Evolutionary conservation across 2,329 filamentous ascomycete species (phyloP), one percentile per base, ranked within the genome.

Genomic region (Trichoderma koningiopsis): DNA sequence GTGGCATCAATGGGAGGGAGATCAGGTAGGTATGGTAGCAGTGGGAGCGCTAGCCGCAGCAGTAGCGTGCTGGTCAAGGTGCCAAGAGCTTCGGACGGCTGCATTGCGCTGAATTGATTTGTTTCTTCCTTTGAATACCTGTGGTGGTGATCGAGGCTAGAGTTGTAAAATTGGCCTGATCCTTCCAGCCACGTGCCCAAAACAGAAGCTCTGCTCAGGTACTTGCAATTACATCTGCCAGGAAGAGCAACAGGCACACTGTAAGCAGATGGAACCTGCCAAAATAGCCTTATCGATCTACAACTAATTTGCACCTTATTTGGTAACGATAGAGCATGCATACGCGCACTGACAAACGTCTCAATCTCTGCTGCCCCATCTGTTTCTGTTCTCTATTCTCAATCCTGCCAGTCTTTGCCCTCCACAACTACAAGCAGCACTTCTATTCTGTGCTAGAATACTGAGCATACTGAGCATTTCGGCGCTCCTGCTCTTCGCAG

Each of bases 401-500:
- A 22, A 56, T 56, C 49, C 29, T 31, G 33, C 19, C 61, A 31
- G 56, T 35, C 29, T n/a, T 24, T 19, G 29, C 19, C 27, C 27
- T 33, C 35, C 16, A 60, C 33, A 22, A 16, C 24, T 14, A 1
- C 55, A n/a, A 58, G 16, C 16, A 37, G 13, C 31, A 37, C 33
- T 5, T 8, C 11, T 29, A 8, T 22, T 2, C 55, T 31, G 11
- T 57, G 37, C 53, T 33, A 58, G 56, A 43, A 43, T 19, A 53
- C 62, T 31, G 31, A 16, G 24, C 29, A 43, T 19, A 53, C 62
- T 31, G 31, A 16, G 24, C 29, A 55, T 57, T 24, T 66, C 62
- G 53, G 62, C 53, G 62, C 53, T 66, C 37, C 37, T 66, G 53
- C 62, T 66, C 29, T 66, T 40, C 62, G 22, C 2, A 53, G 62